Evolutionary conservation across 306 rosid species (phyloP), one percentile per base, ranked within the genome.

Genomic region (Casuarina cunninghamiana): DNA sequence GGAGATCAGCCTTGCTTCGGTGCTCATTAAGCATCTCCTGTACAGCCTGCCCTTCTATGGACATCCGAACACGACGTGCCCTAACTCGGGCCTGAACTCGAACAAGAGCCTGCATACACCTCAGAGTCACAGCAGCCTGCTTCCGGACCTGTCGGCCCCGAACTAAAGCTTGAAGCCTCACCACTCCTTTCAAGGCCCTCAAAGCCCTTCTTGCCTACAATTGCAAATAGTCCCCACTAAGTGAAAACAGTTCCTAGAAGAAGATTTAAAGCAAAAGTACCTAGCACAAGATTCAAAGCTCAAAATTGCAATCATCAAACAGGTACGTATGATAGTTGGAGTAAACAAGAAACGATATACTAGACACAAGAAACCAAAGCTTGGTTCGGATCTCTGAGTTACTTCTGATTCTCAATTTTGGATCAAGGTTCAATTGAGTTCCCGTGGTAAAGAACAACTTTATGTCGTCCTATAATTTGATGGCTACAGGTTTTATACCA

Each of bases 81-180:
- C 99, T 85, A 3, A 96, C 97, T 11, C 98, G 85, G 0, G 99
- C 99, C 77, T 96, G 99, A 74, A 96, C 98, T 51, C 99, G 93
- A 80, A 96, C 99, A 1, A 96, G 81, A 1, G 99, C 99, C 76
- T 96, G 99, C 99, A 96, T 96, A 87, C 99, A 96, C 78, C 97
- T 90, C 83, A 96, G 81, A 43, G 99, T 96, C 48, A 96, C 97
- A 0, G 99, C 99, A 19, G 99, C 99, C 51, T 96, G 97, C 86
- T 96, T 93, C 86, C 99, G 87, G 88, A 96, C 99, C 75, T 89
- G 93, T 61, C 97, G 74, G 43, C 99, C 99, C 65, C 99, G 75
- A 0, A 96, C 99, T 43, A 96, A 90, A 51, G 99, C 99, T 82
- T 96, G 99, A 81, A 96, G 89, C 93, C 98, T 91, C 75, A 96